A percentile compares a stretch with the other conserved stretches of the same genome.
Conservation (phyloP, 441 rosid species). For the Populus hybrid region DNA sequence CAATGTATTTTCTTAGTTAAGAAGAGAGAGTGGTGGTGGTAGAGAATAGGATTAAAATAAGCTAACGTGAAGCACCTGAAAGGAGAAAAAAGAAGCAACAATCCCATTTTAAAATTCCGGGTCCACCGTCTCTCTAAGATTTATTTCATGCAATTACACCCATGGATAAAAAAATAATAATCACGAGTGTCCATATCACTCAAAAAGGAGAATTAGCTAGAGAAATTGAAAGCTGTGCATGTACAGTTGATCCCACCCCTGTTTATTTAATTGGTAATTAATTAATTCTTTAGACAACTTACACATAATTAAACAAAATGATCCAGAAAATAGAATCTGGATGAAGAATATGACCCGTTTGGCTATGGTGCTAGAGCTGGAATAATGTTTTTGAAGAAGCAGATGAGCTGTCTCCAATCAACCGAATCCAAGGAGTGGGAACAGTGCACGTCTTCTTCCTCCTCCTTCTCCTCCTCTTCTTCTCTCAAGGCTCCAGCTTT, state of each 20-base stretch:
- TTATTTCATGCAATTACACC: background rate
- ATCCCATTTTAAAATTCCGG: background rate
- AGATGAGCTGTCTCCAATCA: background rate
- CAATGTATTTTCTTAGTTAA: background rate
- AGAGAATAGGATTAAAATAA: constrained; percentile 12
- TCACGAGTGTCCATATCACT: constrained; percentile 4
- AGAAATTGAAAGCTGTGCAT: too few relatives aligned
- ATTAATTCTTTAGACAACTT: background rate
- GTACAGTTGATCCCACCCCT: too few relatives aligned
- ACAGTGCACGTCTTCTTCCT: background rate
- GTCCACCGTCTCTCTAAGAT: background rate
- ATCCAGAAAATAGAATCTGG: too few relatives aligned
- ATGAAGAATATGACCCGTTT: too few relatives aligned
- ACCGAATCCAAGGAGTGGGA: background rate
- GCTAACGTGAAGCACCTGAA: constrained; percentile 34
- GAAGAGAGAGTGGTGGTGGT: constrained; percentile 23
- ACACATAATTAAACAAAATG: too few relatives aligned
- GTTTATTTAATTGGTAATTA: too few relatives aligned
- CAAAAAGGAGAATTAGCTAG: background rate
- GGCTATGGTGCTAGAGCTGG: background rate
- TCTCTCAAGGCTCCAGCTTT: constrained; percentile 18
- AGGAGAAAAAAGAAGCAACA: constrained; percentile 5
- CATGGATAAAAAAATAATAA: background rate
- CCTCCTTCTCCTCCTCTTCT: background rate
- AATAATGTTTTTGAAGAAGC: too few relatives aligned